A percentile compares a stretch with the other conserved stretches of the same genome.
These are phyloP conservation scores for Phialophora verrucosa DNA, from an alignment of 2,329 filamentous ascomycete species.

Conservation along the genomic window DNA sequence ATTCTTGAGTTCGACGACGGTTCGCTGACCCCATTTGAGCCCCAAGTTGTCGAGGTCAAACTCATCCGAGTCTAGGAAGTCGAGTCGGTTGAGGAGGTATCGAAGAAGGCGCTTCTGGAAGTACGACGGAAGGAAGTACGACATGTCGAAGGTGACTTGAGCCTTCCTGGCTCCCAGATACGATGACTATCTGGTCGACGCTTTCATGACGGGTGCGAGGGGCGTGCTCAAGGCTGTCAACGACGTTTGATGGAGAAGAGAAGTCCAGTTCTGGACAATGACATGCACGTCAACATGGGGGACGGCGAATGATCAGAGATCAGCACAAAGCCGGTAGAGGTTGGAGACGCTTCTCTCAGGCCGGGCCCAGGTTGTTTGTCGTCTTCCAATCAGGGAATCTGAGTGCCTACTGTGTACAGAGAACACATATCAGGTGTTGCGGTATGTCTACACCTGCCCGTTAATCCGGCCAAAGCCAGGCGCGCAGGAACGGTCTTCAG, in stretches of 20 bases:
- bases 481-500: constrained; percentile 19
- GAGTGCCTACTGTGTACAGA: constrained; percentile 6
- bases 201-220: constrained; percentile 19
- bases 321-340: constrained; percentile 10
- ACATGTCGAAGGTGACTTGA: constrained; percentile 59
- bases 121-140: constrained; percentile 74
- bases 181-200: constrained; percentile 14
- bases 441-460: constrained; percentile 3
- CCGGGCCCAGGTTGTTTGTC: constrained; percentile 6
- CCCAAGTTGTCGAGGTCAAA: constrained; percentile 86
- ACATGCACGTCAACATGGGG: constrained; percentile 18
- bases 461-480: constrained; percentile 26
- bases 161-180: constrained; percentile 20
- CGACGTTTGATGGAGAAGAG: neutral
- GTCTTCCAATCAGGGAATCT: constrained; percentile 13
- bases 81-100: constrained; percentile 81
- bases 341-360: constrained; percentile 7
- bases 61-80: constrained; percentile 85
- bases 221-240: constrained; percentile 1
- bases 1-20: constrained; percentile 83
- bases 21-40: constrained; percentile 79
- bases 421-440: constrained; percentile 19
- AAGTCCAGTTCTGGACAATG: constrained; percentile 18
- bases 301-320: constrained; percentile 10
- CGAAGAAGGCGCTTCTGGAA: constrained; percentile 87